Evolutionary conservation across 2,329 filamentous ascomycete genomes (phyloP).

Genomic region (Rachicladosporium sp.): DNA sequence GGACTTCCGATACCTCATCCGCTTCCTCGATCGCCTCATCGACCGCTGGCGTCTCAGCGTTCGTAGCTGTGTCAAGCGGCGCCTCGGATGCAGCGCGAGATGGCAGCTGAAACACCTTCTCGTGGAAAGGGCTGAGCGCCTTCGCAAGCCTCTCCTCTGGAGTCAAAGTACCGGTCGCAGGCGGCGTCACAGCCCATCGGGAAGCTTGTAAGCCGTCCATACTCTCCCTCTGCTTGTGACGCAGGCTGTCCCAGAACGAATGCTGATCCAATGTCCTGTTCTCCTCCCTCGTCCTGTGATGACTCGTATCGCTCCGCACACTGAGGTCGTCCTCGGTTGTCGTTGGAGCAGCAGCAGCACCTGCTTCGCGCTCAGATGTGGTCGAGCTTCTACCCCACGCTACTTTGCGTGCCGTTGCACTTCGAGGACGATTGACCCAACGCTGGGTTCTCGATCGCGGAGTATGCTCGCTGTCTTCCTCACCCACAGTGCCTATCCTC

Average conservation of each 20-base stretch:
- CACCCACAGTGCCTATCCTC: neutral
- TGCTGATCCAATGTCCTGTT: constrained; percentile 39
- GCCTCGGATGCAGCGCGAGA: constrained; percentile 2
- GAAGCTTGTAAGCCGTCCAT: constrained; percentile 23
- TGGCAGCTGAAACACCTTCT: constrained; percentile 2
- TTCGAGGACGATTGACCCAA: constrained; percentile 12
- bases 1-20: constrained; percentile 5
- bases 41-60: neutral
- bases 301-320: neutral
- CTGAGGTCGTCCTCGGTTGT: no score
- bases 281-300: constrained; percentile 29
- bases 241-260: constrained; percentile 34
- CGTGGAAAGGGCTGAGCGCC: constrained; percentile 1
- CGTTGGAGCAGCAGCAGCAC: no score
- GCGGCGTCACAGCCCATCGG: constrained; percentile 18
- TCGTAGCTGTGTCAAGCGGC: constrained; percentile 1
- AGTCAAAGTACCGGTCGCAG: constrained; percentile 3
- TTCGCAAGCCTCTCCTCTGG: constrained; percentile 5
- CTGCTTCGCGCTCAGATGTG: no score
- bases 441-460: constrained; percentile 20
- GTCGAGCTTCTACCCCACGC: no score
- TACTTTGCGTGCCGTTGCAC: no score
- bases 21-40: neutral
- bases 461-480: constrained; percentile 14
- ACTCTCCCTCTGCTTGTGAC: constrained; percentile 26